These are phyloP conservation scores for Tinospora cordifolia DNA, from an alignment of 164 flowering plant species.

Conservation along the genomic window DNA sequence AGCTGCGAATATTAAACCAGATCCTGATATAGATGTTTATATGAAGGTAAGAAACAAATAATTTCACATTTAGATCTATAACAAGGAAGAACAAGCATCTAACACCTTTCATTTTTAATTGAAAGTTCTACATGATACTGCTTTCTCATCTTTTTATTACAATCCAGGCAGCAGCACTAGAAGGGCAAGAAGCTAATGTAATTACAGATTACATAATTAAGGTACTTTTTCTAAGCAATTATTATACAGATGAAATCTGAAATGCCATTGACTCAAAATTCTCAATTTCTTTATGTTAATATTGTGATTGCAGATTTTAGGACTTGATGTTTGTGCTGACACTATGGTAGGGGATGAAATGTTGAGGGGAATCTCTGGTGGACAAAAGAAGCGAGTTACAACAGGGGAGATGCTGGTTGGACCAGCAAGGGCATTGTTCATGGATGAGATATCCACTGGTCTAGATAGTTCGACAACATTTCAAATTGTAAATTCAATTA, in stretches of 20 bases:
- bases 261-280: neutral
- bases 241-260: neutral
- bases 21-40: constrained; percentile 56
- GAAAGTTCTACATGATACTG: no score
- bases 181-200: constrained; percentile 60
- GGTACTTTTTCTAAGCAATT: constrained; percentile 23
- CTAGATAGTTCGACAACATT: constrained; percentile 78
- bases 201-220: constrained; percentile 70
- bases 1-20: constrained; percentile 55
- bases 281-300: neutral
- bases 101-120: no score
- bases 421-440: constrained; percentile 61
- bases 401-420: constrained; percentile 69
- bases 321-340: constrained; percentile 12
- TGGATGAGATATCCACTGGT: constrained; percentile 92
- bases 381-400: constrained; percentile 9
- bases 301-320: constrained; percentile 4
- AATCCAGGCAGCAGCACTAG: constrained; percentile 50
- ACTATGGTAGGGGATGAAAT: constrained; percentile 10
- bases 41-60: constrained; percentile 46
- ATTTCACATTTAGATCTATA: no score
- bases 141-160: neutral
- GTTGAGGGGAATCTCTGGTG: constrained; percentile 10
- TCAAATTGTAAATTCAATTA: constrained; percentile 55
- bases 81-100: no score